A percentile compares a stretch with the other conserved stretches of the same genome.
phyloP scores from a whole-genome alignment of 257 asterid genomes.

The Agastache rugosa region DNA sequence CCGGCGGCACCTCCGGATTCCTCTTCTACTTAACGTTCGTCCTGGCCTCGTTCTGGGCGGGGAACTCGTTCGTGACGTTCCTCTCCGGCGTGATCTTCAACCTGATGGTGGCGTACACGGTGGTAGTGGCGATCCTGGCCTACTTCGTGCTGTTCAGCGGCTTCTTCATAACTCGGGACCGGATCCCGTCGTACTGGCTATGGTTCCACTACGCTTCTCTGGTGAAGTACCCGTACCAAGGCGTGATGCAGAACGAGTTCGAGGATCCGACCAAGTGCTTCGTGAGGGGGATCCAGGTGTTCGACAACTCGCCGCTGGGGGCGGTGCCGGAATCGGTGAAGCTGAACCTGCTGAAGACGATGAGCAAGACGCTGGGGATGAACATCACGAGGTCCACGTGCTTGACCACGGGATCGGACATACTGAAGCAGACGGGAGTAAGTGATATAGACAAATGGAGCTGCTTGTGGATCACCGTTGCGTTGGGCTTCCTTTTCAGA shows the following conservation, averaged over 20 bases:
- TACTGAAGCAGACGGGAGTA: constrained; percentile 57
- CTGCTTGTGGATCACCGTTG: constrained; percentile 69
- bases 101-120: constrained; percentile 62
- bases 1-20: constrained; percentile 55
- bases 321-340: constrained; percentile 45
- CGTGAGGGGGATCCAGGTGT: constrained; percentile 56
- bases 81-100: constrained; percentile 55
- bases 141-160: constrained; percentile 63
- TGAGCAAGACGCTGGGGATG: constrained; percentile 57
- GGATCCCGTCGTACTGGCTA: constrained; percentile 58
- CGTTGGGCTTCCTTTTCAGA: constrained; percentile 66
- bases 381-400: constrained; percentile 61
- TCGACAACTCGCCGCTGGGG: constrained; percentile 49
- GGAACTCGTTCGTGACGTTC: constrained; percentile 66
- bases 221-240: constrained; percentile 66
- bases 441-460: constrained; percentile 58
- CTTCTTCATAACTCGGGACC: constrained; percentile 52
- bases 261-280: constrained; percentile 54
- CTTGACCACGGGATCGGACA: constrained; percentile 52
- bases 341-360: constrained; percentile 44
- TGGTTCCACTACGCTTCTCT: constrained; percentile 69
- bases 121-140: constrained; percentile 60
- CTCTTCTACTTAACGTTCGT: constrained; percentile 49
- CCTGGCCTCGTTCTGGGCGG: constrained; percentile 67
- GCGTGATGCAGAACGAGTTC: constrained; percentile 68